Base-by-base conservation (phyloP, 768 basidiomycete species). In the Rhizopogon rudus region DNA sequence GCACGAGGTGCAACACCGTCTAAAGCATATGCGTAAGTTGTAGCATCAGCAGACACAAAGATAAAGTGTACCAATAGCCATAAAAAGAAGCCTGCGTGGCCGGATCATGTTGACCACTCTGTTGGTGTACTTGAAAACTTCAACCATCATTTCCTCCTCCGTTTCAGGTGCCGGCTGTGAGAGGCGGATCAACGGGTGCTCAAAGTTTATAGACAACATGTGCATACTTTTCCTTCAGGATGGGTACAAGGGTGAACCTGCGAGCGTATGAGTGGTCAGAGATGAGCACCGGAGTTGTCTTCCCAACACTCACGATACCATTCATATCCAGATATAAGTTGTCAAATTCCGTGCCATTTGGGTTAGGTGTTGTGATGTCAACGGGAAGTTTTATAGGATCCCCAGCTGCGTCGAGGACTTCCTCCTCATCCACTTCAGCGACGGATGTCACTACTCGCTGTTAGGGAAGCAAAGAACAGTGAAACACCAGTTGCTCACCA, bases 271-370 rank as follows among this genome's bases (percentile, higher is more conserved):
- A 46, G 43, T 63, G 13, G 54, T 49, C 49, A 39, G 42, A 17
- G 9, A 40, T 43, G 10, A 49, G 46, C 10, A 40, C 31, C 40
- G 20, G 28, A 49, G 6, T n/a, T 44, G 17, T 40, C 9, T 25
- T 25, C 4, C 8, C 35, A 49, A 13, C 20, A 60, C 87, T 60
- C 61, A 93, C 97, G 69, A 98, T 98, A 61, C 93, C 97, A 70
- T 99, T 99, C 97, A 99, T 98, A 68, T 99, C 96, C 42, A 99
- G 79, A 70, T 99, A 99, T 44, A 99, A 76, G 69, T 92, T 93
- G 75, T 99, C 97, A 61, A 95, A 93, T 74, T 99, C 97, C 55
- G 79, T 77, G 25, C 88, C 93, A 68, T 99, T 99, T n/a, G 97
- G 97, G 70, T 99, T 99, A 33, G 89, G 79, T 39, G 75, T 67